Evolutionary conservation across 768 basidiomycete genomes (phyloP), one percentile per base, ranked within the genome.

Genomic region (Amanita phalloides): DNA sequence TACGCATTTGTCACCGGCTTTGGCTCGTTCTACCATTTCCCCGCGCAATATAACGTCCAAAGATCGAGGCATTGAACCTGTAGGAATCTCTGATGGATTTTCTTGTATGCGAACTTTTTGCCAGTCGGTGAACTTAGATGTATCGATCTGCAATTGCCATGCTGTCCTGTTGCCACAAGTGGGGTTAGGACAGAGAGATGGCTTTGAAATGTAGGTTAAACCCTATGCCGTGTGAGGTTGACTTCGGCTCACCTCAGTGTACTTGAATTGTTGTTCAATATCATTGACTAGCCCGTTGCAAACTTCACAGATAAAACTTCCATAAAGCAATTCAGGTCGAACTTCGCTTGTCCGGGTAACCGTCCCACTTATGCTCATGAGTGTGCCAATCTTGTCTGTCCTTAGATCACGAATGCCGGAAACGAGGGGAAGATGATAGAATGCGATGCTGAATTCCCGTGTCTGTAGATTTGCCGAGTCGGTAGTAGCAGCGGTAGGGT

Each of bases 31-130:
- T 35, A 99, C 96, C 58, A 98, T 79, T 62, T 98, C 96, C 3
- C 86, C 84, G 26, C 96, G 86, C 6, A 98, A 79, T 57, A 98
- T 90, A 39, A 98, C 95, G 64, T 98, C 95, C 53, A 98, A 71
- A 25, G 92, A 95, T 30, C 95, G 84, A 26, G 96, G 96, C 96
- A 98, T 99, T 3, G 87, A 90, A 1, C 96, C 96, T 0, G 95
- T 98, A 1, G 96, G 96, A 53, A 99, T 98, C 68, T 98, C 96
- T 25, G 94, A 96, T 8, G 95, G 86, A 61, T 97, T 98, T 71
- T 99, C 96, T 62, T 99, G 96, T 42, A 99, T 97, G 41, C 96
- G 84, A 45, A 98, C 93, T 66, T 97, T 97, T 66, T 99, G 96
- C 96, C 96, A 98, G 64, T 99, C 96, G 0, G 91, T 90, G 64